A percentile compares a stretch with the other conserved stretches of the same genome.
Conservation (phyloP, 2,329 filamentous ascomycete genomes). For the Penicillium sp. region DNA sequence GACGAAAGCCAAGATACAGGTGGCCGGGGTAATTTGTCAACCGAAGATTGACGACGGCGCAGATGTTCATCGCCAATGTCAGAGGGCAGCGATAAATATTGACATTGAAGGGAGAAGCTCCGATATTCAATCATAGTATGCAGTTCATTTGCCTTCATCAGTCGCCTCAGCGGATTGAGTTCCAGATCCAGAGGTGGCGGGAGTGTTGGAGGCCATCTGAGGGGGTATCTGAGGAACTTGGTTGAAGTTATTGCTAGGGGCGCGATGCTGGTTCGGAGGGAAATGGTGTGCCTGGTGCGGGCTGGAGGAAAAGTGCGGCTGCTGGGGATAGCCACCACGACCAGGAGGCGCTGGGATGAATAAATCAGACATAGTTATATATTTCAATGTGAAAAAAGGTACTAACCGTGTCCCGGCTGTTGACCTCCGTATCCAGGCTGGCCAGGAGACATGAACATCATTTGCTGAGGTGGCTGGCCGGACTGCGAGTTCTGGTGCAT, state of each 20-base stretch:
- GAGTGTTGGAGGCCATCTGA: conserved; percentile 43
- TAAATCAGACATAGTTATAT: conserved; percentile 13
- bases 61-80: not conserved
- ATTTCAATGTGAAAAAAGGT: not conserved
- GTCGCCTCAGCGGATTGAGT: conserved; percentile 44
- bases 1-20: conserved; percentile 5
- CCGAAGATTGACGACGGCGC: conserved; percentile 6
- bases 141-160: conserved; percentile 52
- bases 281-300: conserved; percentile 67
- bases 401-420: conserved; percentile 74
- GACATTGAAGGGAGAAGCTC: not conserved
- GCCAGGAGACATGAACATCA: conserved; percentile 75
- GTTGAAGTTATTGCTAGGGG: conserved; percentile 57
- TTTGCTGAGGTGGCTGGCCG: conserved; percentile 67
- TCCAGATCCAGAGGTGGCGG: conserved; percentile 32
- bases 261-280: conserved; percentile 58
- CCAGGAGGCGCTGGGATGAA: conserved; percentile 57
- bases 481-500: conserved; percentile 91
- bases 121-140: conserved; percentile 6
- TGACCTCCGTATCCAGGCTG: conserved; percentile 72
- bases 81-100: not conserved
- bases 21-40: not conserved
- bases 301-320: conserved; percentile 66
- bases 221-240: conserved; percentile 48
- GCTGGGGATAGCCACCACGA: conserved; percentile 60